Conservation (phyloP, 2,329 filamentous ascomycete genomes). For the Torrubiellomyces zombiae region DNA sequence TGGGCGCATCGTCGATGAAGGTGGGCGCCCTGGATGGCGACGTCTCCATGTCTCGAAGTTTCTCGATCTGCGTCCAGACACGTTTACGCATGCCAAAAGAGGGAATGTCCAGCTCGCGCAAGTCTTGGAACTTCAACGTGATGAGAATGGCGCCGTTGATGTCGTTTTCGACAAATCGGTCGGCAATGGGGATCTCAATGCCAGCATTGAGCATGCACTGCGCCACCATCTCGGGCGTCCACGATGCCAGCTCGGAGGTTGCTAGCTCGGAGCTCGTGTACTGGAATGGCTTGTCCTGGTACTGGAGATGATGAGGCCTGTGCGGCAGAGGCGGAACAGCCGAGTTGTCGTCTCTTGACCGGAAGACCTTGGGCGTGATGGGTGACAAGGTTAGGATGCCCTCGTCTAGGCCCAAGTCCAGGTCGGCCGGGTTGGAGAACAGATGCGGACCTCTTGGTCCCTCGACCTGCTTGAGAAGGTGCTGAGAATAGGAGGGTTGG, state of each 20-base stretch:
- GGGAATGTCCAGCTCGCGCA: conserved; percentile 64
- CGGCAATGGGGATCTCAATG: conserved; percentile 59
- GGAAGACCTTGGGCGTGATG: conserved; percentile 47
- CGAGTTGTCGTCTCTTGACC: conserved; percentile 13
- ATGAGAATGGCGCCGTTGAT: conserved; percentile 78
- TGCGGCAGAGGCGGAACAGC: conserved; percentile 10
- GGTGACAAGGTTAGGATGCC: conserved; percentile 54
- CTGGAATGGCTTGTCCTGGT: conserved; percentile 34
- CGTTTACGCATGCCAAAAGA: conserved; percentile 70
- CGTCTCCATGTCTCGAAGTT: conserved; percentile 40
- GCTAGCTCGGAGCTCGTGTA: conserved; percentile 42
- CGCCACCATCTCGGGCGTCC: conserved; percentile 62
- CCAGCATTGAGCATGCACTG: conserved; percentile 76
- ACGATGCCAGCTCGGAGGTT: conserved; percentile 40
- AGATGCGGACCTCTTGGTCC: conserved; percentile 77
- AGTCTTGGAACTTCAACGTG: conserved; percentile 79
- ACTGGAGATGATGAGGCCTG: conserved; percentile 13
- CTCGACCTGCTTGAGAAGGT: conserved; percentile 49
- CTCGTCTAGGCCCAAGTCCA: conserved; percentile 23
- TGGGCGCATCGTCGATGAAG: conserved; percentile 43
- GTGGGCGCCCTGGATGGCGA: conserved; percentile 37
- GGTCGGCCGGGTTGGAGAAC: conserved; percentile 54
- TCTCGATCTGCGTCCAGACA: conserved; percentile 65
- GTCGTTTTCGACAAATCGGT: conserved; percentile 81
- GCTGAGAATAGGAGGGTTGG: conserved; percentile 42